Evolutionary conservation across 345 rosid genomes (phyloP).

Genomic region (Psidium guajava): DNA sequence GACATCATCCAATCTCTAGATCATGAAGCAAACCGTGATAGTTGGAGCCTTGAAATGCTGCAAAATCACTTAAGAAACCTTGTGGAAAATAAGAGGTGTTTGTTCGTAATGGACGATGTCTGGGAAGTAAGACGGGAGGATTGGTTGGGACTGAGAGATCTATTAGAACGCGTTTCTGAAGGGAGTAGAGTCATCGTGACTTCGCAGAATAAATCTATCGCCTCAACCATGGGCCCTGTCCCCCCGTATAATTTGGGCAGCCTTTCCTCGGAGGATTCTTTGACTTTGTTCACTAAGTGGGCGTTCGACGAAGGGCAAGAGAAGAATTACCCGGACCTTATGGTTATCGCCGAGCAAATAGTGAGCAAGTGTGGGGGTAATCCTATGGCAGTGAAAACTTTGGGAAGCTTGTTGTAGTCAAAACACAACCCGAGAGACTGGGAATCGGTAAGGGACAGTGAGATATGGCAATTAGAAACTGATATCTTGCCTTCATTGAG

Average conservation of each 20-base stretch:
- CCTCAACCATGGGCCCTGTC: background rate
- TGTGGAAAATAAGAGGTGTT: background rate
- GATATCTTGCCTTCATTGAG: conserved; percentile 2
- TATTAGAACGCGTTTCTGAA: background rate
- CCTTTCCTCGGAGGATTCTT: background rate
- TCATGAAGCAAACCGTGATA: background rate
- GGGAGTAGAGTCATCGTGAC: conserved; percentile 9
- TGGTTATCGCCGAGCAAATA: conserved; percentile 1
- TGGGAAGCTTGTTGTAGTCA: conserved; percentile 6
- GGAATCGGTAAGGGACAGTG: conserved; percentile 6
- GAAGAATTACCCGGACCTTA: background rate
- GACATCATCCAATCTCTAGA: background rate
- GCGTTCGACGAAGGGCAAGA: conserved; percentile 1
- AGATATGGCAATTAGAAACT: background rate
- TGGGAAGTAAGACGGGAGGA: background rate
- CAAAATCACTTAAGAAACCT: background rate
- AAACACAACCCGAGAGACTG: background rate
- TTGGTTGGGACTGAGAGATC: background rate
- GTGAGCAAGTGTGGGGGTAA: conserved; percentile 10
- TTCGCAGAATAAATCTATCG: background rate
- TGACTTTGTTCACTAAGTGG: conserved; percentile 1
- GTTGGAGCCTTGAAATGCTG: background rate
- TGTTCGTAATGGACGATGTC: background rate
- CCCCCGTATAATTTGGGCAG: background rate
- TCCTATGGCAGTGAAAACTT: conserved; percentile 9